Percentiles rank a stretch among this genome's conserved stretches.
phyloP scores from a whole-genome alignment of 768 basidiomycete species.

The Boletus vinaceobasis region DNA sequence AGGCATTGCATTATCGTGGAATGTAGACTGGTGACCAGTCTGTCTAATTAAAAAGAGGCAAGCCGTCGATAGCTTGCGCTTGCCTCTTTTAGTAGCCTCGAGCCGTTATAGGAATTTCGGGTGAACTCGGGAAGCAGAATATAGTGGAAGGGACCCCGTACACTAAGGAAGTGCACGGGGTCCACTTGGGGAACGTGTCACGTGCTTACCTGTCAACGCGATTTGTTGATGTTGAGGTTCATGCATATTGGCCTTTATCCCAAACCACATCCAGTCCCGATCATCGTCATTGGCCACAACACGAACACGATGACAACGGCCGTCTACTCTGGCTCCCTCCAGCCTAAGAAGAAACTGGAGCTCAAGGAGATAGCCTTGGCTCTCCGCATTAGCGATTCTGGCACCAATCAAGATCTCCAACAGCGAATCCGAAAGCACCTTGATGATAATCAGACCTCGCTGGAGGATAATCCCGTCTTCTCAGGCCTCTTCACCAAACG shows the following conservation, averaged over 20 bases:
- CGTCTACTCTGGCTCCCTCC: slow-evolving; percentile 50
- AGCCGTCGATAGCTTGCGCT: too few relatives aligned
- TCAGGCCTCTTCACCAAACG: slow-evolving; percentile 47
- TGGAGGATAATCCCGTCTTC: slow-evolving; percentile 59
- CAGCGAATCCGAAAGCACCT: slow-evolving; percentile 62
- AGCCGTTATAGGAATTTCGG: too few relatives aligned
- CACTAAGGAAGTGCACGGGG: slow-evolving; percentile 1
- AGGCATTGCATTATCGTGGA: too few relatives aligned
- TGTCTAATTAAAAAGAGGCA: too few relatives aligned
- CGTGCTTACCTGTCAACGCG: slow-evolving; percentile 25
- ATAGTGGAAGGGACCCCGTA: background rate
- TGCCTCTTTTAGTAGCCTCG: too few relatives aligned
- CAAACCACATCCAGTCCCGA: slow-evolving; percentile 10
- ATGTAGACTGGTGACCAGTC: too few relatives aligned
- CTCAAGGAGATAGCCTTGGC: slow-evolving; percentile 59
- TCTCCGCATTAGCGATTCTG: slow-evolving; percentile 48
- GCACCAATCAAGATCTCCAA: slow-evolving; percentile 63
- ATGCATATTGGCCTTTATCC: slow-evolving; percentile 8
- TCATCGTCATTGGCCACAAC: background rate
- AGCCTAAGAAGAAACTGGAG: slow-evolving; percentile 66
- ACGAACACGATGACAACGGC: slow-evolving; percentile 39
- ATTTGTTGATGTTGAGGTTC: slow-evolving; percentile 30
- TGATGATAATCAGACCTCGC: slow-evolving; percentile 47
- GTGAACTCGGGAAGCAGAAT: too few relatives aligned
- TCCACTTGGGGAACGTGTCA: slow-evolving; percentile 10